Evolutionary conservation across 2,329 filamentous ascomycete species (phyloP).

Genomic region (Monosporascus sp.): DNA sequence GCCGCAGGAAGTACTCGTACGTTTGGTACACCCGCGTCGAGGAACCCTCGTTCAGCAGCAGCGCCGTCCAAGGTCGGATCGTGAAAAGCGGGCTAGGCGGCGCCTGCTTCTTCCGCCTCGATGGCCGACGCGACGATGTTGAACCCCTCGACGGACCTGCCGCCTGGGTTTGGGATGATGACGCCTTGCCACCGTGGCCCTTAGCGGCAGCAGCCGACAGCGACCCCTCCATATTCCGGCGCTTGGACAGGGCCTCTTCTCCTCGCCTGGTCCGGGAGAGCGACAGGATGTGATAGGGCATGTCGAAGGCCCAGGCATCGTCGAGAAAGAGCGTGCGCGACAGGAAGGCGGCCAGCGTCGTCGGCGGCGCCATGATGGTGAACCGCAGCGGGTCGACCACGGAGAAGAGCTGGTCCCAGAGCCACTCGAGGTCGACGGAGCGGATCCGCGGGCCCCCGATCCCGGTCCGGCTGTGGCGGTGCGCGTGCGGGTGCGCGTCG

Average conservation of each 20-base stretch:
- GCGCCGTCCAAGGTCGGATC: slow-evolving; percentile 57
- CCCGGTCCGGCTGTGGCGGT: slow-evolving; percentile 5
- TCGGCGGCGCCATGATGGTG: slow-evolving; percentile 56
- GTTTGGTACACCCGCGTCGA: slow-evolving; percentile 65
- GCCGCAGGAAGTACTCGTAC: slow-evolving; percentile 65
- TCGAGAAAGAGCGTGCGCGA: slow-evolving; percentile 50
- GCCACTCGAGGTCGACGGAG: slow-evolving; percentile 31
- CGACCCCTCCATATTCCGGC: neutral
- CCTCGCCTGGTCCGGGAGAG: slow-evolving; percentile 28
- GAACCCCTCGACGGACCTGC: neutral
- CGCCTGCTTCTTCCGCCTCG: neutral
- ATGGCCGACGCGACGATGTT: no score
- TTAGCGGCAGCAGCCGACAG: neutral
- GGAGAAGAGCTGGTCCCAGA: slow-evolving; percentile 53
- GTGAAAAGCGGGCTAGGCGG: slow-evolving; percentile 44
- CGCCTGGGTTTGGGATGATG: neutral
- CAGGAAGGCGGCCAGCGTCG: slow-evolving; percentile 56
- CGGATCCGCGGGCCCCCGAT: slow-evolving; percentile 26
- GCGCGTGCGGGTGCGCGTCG: slow-evolving; percentile 7
- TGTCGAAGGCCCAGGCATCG: slow-evolving; percentile 60
- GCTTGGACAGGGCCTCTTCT: neutral
- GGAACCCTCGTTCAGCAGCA: slow-evolving; percentile 71
- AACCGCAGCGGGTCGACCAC: slow-evolving; percentile 48
- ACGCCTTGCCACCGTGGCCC: neutral
- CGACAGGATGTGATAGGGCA: slow-evolving; percentile 56